Evolutionary conservation across 169 alveolate species (phyloP), one percentile per base, ranked within the genome.

Genomic region (Hepatocystis sp.): DNA sequence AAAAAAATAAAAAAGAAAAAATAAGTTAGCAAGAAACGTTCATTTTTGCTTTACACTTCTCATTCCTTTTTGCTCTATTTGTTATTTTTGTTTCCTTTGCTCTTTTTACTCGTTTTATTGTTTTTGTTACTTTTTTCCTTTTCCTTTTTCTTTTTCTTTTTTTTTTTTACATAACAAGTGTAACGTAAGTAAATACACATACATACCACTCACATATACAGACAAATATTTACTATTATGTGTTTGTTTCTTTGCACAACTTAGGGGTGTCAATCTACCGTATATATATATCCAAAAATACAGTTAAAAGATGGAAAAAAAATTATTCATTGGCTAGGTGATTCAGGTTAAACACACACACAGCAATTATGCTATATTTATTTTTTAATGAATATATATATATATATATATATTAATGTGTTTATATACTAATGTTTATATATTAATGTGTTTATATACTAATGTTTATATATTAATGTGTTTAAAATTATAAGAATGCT

Each of bases 211-310:
- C 23, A 42, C 21, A 25, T 42, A 32, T 52, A 13, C 32, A 55
- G 11, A 30, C 53, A 19, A 1, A 60, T 4, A 32, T 32, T 27
- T 34, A 53, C 40, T 15, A 66, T 2, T 17, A 27, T 30, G 21
- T 25, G 13, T 27, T 40, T 17, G 10, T 17, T 15, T 10, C 23
- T 23, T 64, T 64, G 10, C 51, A 7, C 47, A 7, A 7, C 10
- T 36, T 36, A 78, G 88, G 88, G 88, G 23, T 78, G 88, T 36
- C 88, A 78, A 40, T 78, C 88, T 17, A 61, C 78, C 5, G 88
- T 78, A 13, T 78, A 78, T 51, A 51, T 78, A 28, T 39, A 78
- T 28, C 88, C 88, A 51, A 78, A 47, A 34, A 66, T 78, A 17
- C 58, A 60, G 53, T 11, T 2, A 25, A 10, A 34, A 4, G 88